Conservation (phyloP, 2,329 filamentous ascomycete species). For the Xylariomycetidae sp. region DNA sequence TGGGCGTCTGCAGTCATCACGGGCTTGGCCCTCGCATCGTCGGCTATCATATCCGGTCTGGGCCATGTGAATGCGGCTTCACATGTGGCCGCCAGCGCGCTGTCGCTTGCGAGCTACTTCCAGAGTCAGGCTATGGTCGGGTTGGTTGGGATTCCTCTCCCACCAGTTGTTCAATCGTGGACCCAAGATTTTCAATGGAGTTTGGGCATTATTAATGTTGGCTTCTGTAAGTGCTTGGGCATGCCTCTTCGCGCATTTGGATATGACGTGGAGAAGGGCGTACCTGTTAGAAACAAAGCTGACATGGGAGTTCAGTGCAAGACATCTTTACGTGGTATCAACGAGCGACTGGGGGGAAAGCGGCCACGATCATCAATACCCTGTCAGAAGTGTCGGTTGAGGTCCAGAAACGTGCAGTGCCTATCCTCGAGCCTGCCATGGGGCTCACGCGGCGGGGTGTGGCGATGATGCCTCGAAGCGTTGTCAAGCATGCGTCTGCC, state of each 20-base stretch:
- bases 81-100: slow-evolving; percentile 86
- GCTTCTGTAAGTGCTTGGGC: slow-evolving; percentile 43
- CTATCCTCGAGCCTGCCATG: slow-evolving; percentile 28
- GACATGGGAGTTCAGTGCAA: slow-evolving; percentile 53
- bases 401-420: slow-evolving; percentile 59
- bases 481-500: slow-evolving; percentile 25
- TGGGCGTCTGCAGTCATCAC: slow-evolving; percentile 88
- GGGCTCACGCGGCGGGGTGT: slow-evolving; percentile 49
- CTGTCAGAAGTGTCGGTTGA: slow-evolving; percentile 74
- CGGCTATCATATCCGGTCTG: slow-evolving; percentile 81
- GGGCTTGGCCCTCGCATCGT: slow-evolving; percentile 74
- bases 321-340: slow-evolving; percentile 92
- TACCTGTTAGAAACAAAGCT: too few relatives aligned
- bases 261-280: too few relatives aligned
- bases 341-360: slow-evolving; percentile 81
- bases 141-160: slow-evolving; percentile 72
- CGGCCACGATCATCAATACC: slow-evolving; percentile 70
- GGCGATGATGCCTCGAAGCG: slow-evolving; percentile 41
- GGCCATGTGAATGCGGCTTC: slow-evolving; percentile 92
- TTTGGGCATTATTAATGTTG: slow-evolving; percentile 86
- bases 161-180: slow-evolving; percentile 86
- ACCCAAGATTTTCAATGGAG: slow-evolving; percentile 98
- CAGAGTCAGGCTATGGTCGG: slow-evolving; percentile 90
- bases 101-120: slow-evolving; percentile 93
- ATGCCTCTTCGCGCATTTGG: not conserved